Percentiles rank a stretch among this genome's conserved stretches.
Conservation (phyloP, 2,329 filamentous ascomycete species). For the Alternaria ethzedia region DNA sequence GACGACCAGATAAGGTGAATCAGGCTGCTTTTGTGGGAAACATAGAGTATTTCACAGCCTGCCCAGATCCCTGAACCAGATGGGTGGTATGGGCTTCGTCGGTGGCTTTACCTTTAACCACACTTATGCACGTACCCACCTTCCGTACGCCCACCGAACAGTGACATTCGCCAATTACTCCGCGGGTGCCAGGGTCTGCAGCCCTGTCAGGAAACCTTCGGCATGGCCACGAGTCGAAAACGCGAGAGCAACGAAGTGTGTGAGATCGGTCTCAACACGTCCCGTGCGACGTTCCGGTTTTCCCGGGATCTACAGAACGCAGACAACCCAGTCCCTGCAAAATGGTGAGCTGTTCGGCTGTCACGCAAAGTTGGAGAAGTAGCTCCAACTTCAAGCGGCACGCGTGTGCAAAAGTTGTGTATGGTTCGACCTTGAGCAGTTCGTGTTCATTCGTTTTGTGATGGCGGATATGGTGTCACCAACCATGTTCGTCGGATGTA, state of each 20-base stretch:
- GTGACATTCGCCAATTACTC: constrained; percentile 2
- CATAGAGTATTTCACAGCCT: constrained; percentile 5
- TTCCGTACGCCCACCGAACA: constrained; percentile 3
- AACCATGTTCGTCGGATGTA: constrained; percentile 2
- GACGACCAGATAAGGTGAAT: constrained; percentile 1
- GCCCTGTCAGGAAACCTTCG: constrained; percentile 6
- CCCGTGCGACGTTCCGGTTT: background rate
- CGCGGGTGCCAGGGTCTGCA: background rate
- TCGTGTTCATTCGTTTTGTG: background rate
- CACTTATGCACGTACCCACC: constrained; percentile 11
- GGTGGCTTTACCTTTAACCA: background rate
- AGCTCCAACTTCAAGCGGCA: background rate
- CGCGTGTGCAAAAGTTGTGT: background rate
- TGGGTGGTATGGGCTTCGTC: constrained; percentile 1
- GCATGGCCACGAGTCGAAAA: constrained; percentile 8
- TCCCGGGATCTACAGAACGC: constrained; percentile 6
- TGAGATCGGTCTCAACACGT: constrained; percentile 9
- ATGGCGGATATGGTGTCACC: constrained; percentile 6
- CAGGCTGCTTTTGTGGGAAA: constrained; percentile 1
- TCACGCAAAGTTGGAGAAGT: background rate
- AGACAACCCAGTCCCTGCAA: background rate
- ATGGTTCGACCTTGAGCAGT: background rate
- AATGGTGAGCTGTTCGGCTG: background rate
- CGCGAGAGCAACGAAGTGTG: background rate
- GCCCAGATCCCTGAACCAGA: background rate